These are phyloP conservation scores for Nigrospora osmanthi DNA, from an alignment of 2,329 filamentous ascomycete species.

Conservation along the genomic window DNA sequence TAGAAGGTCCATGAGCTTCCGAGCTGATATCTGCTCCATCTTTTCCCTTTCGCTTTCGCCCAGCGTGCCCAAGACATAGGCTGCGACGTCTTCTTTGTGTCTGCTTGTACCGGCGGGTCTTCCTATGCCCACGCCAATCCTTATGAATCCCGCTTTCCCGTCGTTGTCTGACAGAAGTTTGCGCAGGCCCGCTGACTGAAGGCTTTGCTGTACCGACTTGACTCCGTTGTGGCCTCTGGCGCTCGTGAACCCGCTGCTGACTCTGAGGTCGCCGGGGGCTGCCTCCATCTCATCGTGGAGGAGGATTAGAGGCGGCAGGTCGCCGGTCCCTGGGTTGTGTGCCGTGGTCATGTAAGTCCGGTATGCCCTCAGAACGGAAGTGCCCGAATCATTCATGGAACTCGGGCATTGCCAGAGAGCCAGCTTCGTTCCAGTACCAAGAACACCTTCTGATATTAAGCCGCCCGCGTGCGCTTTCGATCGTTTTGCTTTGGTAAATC, in stretches of 20 bases:
- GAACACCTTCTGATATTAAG: background rate
- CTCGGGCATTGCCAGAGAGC: constrained; percentile 3
- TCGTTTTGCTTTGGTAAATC: background rate
- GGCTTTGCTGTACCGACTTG: constrained; percentile 5
- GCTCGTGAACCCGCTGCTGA: constrained; percentile 1
- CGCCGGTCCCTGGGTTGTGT: background rate
- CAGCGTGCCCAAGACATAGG: constrained; percentile 3
- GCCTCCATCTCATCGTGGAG: constrained; percentile 6
- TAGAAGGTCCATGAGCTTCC: background rate
- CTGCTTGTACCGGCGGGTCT: background rate
- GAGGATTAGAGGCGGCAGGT: constrained; percentile 2
- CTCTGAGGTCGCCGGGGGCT: constrained; percentile 1
- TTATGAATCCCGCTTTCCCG: background rate
- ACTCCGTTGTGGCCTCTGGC: constrained; percentile 5
- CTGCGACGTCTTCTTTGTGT: constrained; percentile 1
- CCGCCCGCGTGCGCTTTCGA: constrained; percentile 1
- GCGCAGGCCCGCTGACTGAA: constrained; percentile 1
- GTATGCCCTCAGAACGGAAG: constrained; percentile 2
- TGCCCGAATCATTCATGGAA: constrained; percentile 3
- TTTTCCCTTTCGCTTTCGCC: background rate
- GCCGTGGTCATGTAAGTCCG: background rate
- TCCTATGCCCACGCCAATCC: constrained; percentile 4
- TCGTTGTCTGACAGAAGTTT: background rate
- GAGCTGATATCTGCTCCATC: background rate
- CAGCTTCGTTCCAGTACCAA: background rate